Conservation (phyloP, 2,329 filamentous ascomycete genomes). For the Neoarthrinium moseri region DNA sequence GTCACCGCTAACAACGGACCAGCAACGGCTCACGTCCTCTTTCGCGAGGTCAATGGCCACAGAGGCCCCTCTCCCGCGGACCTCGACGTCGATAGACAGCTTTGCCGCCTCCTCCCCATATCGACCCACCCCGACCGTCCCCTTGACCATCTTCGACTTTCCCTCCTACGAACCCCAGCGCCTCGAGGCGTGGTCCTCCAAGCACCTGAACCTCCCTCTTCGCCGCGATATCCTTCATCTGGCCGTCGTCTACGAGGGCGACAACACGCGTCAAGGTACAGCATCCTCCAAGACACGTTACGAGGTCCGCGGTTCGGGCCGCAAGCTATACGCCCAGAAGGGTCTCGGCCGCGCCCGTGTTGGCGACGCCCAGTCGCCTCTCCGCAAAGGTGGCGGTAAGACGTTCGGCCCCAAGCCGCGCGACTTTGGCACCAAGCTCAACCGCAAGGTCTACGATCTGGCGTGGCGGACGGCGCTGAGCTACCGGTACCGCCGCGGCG, state of each 20-base stretch:
- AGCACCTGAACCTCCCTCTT: slow-evolving; percentile 83
- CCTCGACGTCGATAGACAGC: slow-evolving; percentile 35
- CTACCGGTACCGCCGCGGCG: slow-evolving; percentile 84
- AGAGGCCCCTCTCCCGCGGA: slow-evolving; percentile 38
- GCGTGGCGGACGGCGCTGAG: slow-evolving; percentile 93
- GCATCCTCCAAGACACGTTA: slow-evolving; percentile 78
- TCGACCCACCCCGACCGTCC: slow-evolving; percentile 61
- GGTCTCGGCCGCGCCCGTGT: slow-evolving; percentile 77
- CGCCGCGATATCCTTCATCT: slow-evolving; percentile 90
- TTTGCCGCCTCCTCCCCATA: slow-evolving; percentile 32
- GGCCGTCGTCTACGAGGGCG: slow-evolving; percentile 89
- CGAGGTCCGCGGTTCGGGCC: slow-evolving; percentile 80
- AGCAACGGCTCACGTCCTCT: slow-evolving; percentile 27
- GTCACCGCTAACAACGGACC: slow-evolving; percentile 10
- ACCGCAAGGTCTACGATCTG: slow-evolving; percentile 88
- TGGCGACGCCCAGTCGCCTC: slow-evolving; percentile 78
- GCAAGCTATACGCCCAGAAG: slow-evolving; percentile 85
- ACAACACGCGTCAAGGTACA: slow-evolving; percentile 82
- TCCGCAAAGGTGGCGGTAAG: slow-evolving; percentile 83
- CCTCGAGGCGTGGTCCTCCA: slow-evolving; percentile 74
- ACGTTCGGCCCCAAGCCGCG: slow-evolving; percentile 86
- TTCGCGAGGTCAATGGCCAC: slow-evolving; percentile 58
- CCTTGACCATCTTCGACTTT: slow-evolving; percentile 86
- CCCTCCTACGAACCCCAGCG: slow-evolving; percentile 81
- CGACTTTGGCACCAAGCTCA: slow-evolving; percentile 83